Conservation (phyloP, 1,284 basidiomycete species). For the Phellinidium pouzarii region DNA sequence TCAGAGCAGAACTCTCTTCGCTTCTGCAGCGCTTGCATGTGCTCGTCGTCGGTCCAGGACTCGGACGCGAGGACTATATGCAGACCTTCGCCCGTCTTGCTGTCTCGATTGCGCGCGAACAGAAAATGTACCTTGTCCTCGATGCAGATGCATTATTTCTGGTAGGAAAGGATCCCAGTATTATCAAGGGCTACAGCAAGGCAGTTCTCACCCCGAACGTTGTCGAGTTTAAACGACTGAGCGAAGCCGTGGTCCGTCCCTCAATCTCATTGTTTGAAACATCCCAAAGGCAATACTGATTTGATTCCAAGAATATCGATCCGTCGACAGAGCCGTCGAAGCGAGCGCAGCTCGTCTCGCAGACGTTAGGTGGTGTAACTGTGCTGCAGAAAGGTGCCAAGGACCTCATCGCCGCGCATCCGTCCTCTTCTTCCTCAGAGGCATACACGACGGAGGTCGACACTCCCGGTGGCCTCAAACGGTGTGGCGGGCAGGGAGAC, state of each 20-base stretch:
- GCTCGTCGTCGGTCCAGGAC: conserved; percentile 88
- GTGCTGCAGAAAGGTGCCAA: conserved; percentile 85
- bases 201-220: conserved; percentile 92
- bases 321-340: conserved; percentile 39
- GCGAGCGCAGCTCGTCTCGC: conserved; percentile 60
- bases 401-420: conserved; percentile 67
- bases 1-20: conserved; percentile 55
- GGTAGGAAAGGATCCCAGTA: conserved; percentile 65
- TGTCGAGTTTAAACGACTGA: conserved; percentile 86
- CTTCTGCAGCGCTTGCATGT: conserved; percentile 86
- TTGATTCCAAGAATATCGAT: conserved; percentile 40
- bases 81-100: conserved; percentile 65
- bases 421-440: conserved; percentile 36
- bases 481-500: conserved; percentile 96
- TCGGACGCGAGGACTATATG: conserved; percentile 89
- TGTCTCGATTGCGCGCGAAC: conserved; percentile 36
- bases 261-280: neutral
- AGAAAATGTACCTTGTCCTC: conserved; percentile 77
- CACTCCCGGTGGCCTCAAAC: conserved; percentile 75
- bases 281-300: neutral
- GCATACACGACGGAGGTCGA: conserved; percentile 62
- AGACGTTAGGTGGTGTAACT: conserved; percentile 77
- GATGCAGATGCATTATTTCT: conserved; percentile 89
- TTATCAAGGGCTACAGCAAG: conserved; percentile 76
- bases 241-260: conserved; percentile 58